These are phyloP conservation scores for Globisporangium echinulatum DNA, from an alignment of 352 stramenopile species.

Conservation along the genomic window DNA sequence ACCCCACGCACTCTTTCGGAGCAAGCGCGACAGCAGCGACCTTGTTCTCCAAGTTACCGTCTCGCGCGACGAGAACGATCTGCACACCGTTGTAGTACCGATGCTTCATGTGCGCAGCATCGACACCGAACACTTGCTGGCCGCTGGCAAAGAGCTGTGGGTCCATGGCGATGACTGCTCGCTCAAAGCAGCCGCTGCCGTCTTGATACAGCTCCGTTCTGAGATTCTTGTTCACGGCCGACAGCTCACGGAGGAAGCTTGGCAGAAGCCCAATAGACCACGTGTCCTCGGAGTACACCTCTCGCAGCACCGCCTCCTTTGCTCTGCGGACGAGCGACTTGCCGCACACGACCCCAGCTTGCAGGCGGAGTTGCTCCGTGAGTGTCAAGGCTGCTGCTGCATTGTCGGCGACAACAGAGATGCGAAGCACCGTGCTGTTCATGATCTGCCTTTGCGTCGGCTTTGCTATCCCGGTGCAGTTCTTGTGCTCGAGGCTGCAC, in stretches of 20 bases:
- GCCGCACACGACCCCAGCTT: neutral
- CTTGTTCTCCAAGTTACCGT: slow-evolving; percentile 19
- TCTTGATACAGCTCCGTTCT: neutral
- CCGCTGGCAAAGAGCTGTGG: slow-evolving; percentile 3
- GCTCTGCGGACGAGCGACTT: slow-evolving; percentile 6
- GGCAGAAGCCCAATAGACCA: slow-evolving; percentile 3
- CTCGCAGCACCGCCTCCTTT: neutral
- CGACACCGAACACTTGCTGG: slow-evolving; percentile 12
- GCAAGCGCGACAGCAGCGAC: slow-evolving; percentile 13
- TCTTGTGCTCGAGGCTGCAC: slow-evolving; percentile 1
- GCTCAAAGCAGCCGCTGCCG: neutral
- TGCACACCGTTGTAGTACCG: slow-evolving; percentile 19
- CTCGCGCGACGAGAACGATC: slow-evolving; percentile 16
- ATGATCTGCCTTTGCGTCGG: slow-evolving; percentile 4
- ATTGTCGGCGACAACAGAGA: slow-evolving; percentile 6
- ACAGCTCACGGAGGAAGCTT: slow-evolving; percentile 4
- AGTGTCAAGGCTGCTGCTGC: slow-evolving; percentile 4
- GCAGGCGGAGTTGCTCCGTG: slow-evolving; percentile 5
- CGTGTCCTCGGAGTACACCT: slow-evolving; percentile 2
- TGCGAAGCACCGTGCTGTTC: neutral
- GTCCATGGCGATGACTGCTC: slow-evolving; percentile 12
- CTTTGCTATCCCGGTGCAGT: slow-evolving; percentile 3
- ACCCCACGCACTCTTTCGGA: slow-evolving; percentile 10
- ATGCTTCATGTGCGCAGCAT: slow-evolving; percentile 26
- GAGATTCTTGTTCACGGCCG: neutral